Evolutionary conservation across 495 filamentous ascomycete species (phyloP), one percentile per base, ranked within the genome.

Genomic region (Penicillium nucicola): DNA sequence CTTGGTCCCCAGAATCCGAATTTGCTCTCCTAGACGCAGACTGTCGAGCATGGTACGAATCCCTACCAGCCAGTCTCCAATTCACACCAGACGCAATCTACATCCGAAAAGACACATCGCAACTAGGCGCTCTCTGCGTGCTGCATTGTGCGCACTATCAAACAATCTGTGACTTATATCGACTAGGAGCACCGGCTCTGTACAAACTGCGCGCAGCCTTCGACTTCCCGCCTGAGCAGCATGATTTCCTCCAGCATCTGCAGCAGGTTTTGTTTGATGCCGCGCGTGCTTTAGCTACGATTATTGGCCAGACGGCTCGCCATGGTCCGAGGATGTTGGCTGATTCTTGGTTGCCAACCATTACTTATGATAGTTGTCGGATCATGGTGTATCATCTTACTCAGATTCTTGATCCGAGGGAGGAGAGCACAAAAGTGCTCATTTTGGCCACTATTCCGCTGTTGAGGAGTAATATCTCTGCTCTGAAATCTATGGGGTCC

Each of bases 281-380:
- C 3, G 65, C 65, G 3, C 57, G 58, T 15, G 45, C 59, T 12
- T 11, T 68, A 18, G 65, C 65, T 3, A 55, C 49, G 3, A 68
- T 66, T n/a, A 58, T 68, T 33, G 54, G 53, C 7, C 58, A 68
- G 33, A 59, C 61, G 0, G 55, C 53, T 6, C 42, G 33, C 1
- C 65, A 68, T 48, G 65, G 63, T 0, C 41, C 61, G 2, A 41
- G 53, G 5, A 60, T 56, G 39, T 43, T 68, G 13, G 59, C 65
- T 4, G 65, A 68, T 36, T 64, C 65, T n/a, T 68, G 65, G 63
- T 53, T 68, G n/a, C 63, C 63, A 8, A 68, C 63, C 1, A 65
- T 68, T 13, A 58, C 61, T 1, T 68, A 68, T 18, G 65, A 68
- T 31, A 68, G 65, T 37, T 62, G 56, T 34, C 60, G 65, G 8